These are phyloP conservation scores for Plenodomus tracheiphilus DNA, from an alignment of 2,329 filamentous ascomycete species.

Conservation along the genomic window DNA sequence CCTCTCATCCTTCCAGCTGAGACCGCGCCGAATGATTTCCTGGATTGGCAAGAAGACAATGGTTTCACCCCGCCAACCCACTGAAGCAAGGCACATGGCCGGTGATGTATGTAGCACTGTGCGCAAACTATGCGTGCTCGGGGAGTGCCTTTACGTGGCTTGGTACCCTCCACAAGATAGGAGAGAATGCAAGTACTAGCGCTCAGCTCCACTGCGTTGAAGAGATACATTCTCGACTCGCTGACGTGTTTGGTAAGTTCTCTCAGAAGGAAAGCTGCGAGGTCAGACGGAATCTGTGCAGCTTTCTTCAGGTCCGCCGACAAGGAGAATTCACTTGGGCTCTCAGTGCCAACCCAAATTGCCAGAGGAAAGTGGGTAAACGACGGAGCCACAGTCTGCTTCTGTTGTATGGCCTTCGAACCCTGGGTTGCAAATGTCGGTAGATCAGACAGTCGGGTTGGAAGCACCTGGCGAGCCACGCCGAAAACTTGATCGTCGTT, in stretches of 20 bases:
- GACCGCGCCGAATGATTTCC: neutral
- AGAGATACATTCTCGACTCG: neutral
- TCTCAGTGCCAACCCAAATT: conserved; percentile 3
- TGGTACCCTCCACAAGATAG: conserved; percentile 9
- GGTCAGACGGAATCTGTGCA: conserved; percentile 1
- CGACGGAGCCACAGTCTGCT: neutral
- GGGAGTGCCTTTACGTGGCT: neutral
- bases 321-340: neutral
- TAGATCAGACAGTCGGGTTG: neutral
- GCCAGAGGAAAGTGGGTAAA: conserved; percentile 7
- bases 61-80: conserved; percentile 8
- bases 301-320: neutral
- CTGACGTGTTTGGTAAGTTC: conserved; percentile 7
- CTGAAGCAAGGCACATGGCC: conserved; percentile 17
- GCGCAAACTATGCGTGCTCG: conserved; percentile 9
- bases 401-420: neutral
- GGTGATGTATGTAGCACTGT: conserved; percentile 7
- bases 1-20: neutral
- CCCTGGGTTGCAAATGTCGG: neutral
- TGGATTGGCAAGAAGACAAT: conserved; percentile 18
- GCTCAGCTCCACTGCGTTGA: conserved; percentile 7
- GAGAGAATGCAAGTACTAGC: conserved; percentile 11
- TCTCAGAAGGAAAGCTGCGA: conserved; percentile 3
- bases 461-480: neutral
- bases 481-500: neutral